Evolutionary conservation across 306 rosid species (phyloP).

Genomic region (Cucumis melo): DNA sequence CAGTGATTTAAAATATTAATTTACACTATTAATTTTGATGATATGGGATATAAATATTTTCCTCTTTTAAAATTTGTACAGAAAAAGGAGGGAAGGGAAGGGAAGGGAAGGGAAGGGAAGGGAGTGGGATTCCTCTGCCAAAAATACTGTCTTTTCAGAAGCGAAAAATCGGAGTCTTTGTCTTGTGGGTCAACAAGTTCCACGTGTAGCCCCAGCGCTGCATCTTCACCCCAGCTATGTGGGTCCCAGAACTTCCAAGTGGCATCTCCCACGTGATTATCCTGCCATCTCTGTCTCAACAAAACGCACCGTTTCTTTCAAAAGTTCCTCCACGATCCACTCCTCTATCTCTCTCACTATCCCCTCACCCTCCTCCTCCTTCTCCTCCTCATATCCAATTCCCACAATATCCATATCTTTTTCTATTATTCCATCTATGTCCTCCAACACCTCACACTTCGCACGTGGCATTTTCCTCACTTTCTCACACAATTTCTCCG

Average conservation of each 20-base stretch:
- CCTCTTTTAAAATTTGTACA: not conserved
- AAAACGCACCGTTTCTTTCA: constrained; percentile 45
- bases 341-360: constrained; percentile 51
- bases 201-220: constrained; percentile 20
- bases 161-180: not conserved
- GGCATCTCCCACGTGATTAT: constrained; percentile 50
- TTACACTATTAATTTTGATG: not conserved
- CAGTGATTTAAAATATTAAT: not conserved
- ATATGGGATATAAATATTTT: not conserved
- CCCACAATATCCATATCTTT: constrained; percentile 25
- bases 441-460: constrained; percentile 57
- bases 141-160: not conserved
- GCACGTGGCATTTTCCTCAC: constrained; percentile 34
- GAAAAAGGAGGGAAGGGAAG: not conserved
- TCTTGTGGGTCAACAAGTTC: constrained; percentile 1
- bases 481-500: constrained; percentile 34
- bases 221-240: constrained; percentile 9
- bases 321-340: constrained; percentile 42
- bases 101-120: too few species aligned
- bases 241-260: constrained; percentile 15
- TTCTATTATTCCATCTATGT: constrained; percentile 55
- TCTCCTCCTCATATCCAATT: constrained; percentile 40
- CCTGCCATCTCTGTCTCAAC: not conserved
- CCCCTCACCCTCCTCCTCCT: constrained; percentile 44
- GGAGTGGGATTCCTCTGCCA: constrained; percentile 2